These are phyloP conservation scores for Alternaria ethzedia DNA, from an alignment of 2,329 filamentous ascomycete species.

Conservation along the genomic window DNA sequence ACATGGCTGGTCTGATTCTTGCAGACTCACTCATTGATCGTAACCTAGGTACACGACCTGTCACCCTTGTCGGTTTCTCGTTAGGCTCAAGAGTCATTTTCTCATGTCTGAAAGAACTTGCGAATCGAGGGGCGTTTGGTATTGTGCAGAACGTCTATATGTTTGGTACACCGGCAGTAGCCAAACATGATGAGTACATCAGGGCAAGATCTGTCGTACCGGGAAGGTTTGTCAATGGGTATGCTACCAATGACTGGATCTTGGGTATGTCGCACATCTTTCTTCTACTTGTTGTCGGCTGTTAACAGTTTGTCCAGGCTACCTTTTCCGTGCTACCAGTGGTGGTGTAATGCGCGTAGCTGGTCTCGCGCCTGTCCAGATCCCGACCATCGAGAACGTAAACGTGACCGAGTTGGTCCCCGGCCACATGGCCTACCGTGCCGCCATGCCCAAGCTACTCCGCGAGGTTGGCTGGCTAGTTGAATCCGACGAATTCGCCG, in stretches of 20 bases:
- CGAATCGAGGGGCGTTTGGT: conserved; percentile 81
- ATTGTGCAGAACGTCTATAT: conserved; percentile 94
- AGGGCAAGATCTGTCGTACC: conserved; percentile 82
- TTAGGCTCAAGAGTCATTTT: conserved; percentile 92
- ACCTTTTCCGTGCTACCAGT: conserved; percentile 91
- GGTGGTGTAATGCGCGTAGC: conserved; percentile 90
- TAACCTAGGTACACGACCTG: conserved; percentile 86
- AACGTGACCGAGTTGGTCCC: conserved; percentile 84
- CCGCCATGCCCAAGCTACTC: conserved; percentile 86
- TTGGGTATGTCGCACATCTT: conserved; percentile 59
- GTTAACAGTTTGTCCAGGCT: conserved; percentile 56
- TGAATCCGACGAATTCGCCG: conserved; percentile 89
- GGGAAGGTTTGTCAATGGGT: conserved; percentile 94
- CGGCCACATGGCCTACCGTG: conserved; percentile 96
- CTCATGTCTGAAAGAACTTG: conserved; percentile 85
- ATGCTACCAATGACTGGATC: conserved; percentile 96
- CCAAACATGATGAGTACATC: conserved; percentile 87
- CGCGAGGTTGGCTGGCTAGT: conserved; percentile 90
- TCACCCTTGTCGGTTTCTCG: conserved; percentile 94
- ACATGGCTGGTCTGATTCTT: conserved; percentile 85
- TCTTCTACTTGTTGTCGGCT: not conserved
- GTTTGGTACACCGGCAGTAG: conserved; percentile 90
- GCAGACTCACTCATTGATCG: conserved; percentile 92
- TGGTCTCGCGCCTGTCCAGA: conserved; percentile 78
- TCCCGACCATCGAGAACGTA: conserved; percentile 87